A percentile compares a stretch with the other conserved stretches of the same genome.
phyloP scores from a whole-genome alignment of 176 grass and related monocot species.

The Paspalum vaginatum region DNA sequence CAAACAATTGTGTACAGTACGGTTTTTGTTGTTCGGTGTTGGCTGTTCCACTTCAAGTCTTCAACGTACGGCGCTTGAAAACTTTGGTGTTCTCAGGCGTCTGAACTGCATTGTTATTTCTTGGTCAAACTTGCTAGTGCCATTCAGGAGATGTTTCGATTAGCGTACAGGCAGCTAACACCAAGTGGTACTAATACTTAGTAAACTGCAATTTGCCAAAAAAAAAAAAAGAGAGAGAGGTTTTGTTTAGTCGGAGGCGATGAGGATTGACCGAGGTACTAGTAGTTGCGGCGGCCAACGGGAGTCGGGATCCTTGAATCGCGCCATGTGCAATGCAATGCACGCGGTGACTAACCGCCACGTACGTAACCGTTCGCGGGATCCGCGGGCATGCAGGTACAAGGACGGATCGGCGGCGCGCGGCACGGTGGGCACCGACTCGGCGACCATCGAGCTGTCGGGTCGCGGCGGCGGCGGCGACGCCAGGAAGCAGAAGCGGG shows the following conservation, averaged over 20 bases:
- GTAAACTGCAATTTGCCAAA: slow-evolving; percentile 16
- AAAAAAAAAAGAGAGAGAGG: too few species aligned
- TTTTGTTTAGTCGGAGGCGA: background rate
- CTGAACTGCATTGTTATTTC: background rate
- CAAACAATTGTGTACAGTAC: background rate
- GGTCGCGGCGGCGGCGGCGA: background rate
- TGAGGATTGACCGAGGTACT: background rate
- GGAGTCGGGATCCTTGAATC: slow-evolving; percentile 42
- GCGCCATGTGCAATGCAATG: slow-evolving; percentile 37
- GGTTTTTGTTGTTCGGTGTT: background rate
- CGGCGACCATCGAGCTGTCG: slow-evolving; percentile 75
- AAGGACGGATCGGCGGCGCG: slow-evolving; percentile 74
- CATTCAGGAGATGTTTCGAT: slow-evolving; percentile 30
- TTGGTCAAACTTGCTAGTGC: slow-evolving; percentile 13
- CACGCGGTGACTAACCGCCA: slow-evolving; percentile 8
- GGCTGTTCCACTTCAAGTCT: too few species aligned
- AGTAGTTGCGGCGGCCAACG: background rate
- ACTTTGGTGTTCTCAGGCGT: too few species aligned
- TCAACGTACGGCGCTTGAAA: too few species aligned
- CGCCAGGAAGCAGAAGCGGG: background rate
- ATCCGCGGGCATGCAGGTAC: slow-evolving; percentile 58
- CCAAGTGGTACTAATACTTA: background rate
- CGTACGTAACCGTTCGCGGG: background rate
- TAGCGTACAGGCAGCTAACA: background rate
- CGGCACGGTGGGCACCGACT: slow-evolving; percentile 74